Conservation (phyloP, 2,329 filamentous ascomycete genomes). For the Stachybotrys chartarum region DNA sequence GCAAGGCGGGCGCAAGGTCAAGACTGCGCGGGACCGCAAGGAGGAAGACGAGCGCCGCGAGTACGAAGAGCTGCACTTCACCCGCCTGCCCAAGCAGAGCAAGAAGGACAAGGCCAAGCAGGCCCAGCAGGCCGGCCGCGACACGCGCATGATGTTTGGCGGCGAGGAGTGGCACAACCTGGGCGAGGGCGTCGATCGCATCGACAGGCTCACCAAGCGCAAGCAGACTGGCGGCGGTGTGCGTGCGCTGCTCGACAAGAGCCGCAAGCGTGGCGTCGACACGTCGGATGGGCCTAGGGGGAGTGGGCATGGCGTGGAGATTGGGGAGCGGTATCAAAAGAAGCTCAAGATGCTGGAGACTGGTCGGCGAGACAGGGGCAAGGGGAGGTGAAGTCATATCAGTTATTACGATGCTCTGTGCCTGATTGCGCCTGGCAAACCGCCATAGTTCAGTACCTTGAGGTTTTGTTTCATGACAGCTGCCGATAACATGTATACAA, state of each 20-base stretch:
- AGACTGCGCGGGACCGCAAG: conserved; percentile 68
- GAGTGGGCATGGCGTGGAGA: conserved; percentile 49
- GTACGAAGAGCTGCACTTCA: conserved; percentile 92
- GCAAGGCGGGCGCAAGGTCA: conserved; percentile 68
- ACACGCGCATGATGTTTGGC: conserved; percentile 62
- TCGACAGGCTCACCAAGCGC: conserved; percentile 71
- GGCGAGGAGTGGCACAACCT: conserved; percentile 91
- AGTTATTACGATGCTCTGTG: no score
- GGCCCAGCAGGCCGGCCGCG: conserved; percentile 40
- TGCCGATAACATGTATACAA: no score
- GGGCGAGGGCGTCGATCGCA: conserved; percentile 78
- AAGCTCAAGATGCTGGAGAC: conserved; percentile 50
- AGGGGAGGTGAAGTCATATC: conserved; percentile 23
- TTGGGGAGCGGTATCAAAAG: conserved; percentile 72
- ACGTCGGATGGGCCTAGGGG: conserved; percentile 61
- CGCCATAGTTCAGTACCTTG: not conserved
- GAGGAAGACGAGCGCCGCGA: conserved; percentile 71
- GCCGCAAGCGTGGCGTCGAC: conserved; percentile 71
- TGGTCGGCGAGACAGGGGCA: conserved; percentile 37
- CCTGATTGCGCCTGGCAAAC: not conserved
- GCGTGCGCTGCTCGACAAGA: conserved; percentile 67
- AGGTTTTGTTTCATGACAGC: not conserved
- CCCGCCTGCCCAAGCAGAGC: conserved; percentile 74
- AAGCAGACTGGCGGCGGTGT: conserved; percentile 53
- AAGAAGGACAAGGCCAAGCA: conserved; percentile 78